These are phyloP conservation scores for Pleodorina starrii DNA, from an alignment of 139 green algal species.

Conservation along the genomic window DNA sequence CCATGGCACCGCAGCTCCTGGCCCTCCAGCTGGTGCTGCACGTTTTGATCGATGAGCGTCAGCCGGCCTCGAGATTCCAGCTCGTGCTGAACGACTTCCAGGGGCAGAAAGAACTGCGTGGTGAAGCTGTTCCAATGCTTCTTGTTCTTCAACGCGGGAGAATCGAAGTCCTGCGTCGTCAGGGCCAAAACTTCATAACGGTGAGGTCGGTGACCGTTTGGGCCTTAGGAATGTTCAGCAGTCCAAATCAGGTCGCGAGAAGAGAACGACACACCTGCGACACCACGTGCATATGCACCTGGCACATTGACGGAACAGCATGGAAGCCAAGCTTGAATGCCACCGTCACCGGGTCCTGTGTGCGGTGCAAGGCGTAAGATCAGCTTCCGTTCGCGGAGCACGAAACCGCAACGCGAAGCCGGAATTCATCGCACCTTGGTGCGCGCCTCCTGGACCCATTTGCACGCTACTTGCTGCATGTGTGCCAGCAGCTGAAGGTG, in stretches of 20 bases:
- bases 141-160: conserved; percentile 83
- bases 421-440: neutral
- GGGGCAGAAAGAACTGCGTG: conserved; percentile 73
- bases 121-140: conserved; percentile 91
- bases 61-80: conserved; percentile 58
- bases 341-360: neutral
- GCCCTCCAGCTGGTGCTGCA: conserved; percentile 70
- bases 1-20: conserved; percentile 74
- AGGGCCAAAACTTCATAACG: too few relatives aligned
- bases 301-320: conserved; percentile 80
- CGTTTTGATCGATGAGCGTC: conserved; percentile 49
- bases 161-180: conserved; percentile 66
- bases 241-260: too few relatives aligned
- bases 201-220: too few relatives aligned
- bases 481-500: conserved; percentile 78
- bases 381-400: too few relatives aligned
- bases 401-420: too few relatives aligned
- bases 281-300: conserved; percentile 93
- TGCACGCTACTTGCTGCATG: conserved; percentile 67
- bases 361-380: too few relatives aligned
- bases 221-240: too few relatives aligned
- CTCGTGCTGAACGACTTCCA: conserved; percentile 55
- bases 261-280: conserved; percentile 57
- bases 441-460: neutral
- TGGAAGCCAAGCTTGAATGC: conserved; percentile 87